Base-by-base conservation (phyloP, 2,329 filamentous ascomycete genomes). In the Chlorencoelia australis region DNA sequence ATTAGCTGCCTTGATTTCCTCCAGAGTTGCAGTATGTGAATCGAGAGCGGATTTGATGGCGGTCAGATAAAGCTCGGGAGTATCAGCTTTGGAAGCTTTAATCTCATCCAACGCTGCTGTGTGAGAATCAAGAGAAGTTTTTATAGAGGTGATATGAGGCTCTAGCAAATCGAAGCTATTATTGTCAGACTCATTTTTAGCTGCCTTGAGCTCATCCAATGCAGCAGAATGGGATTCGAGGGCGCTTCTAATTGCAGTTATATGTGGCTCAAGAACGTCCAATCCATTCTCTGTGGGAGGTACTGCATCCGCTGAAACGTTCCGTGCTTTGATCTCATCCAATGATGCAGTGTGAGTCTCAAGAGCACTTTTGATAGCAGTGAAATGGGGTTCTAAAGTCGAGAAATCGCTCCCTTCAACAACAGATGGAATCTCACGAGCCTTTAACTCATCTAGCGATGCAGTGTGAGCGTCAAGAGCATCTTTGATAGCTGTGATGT, bases 31-130 rank as follows among this genome's bases (percentile, higher is more conserved):
- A 8, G 38, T 24, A 38, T 48, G 44, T 19, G 28, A 19, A 7
- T 37, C 30, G 2, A 55, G 44, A 7, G 45, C 22, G 16, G 43
- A 41, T 33, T 51, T 53, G 32, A 55, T 45, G 31, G 53, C 52
- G 15, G 37, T 45, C 3, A 55, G 40, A 20, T 42, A 24, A 8
- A 14, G 27, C 20, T 37, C 34, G n/a, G 41, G 16, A 8, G 33
- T 35, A 19, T 36, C 27, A 13, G 17, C 28, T 11, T 17, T 17
- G 5, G 27, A 29, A 29, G 22, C 10, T 14, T 42, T 38, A 10
- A 43, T 25, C 4, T 28, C 37, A 13, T 40, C 36, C 18, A 45
- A 16, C 7, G 28, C 21, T 2, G 24, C 22, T 5, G 38, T 20
- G 8, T 47, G 39, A 18, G 28, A 10, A 22, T 30, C 13, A 18